A percentile compares a stretch with the other conserved stretches of the same genome.
Evolutionary conservation across 352 stramenopile species (phyloP).

Genomic region (Phytopythium montanum): DNA sequence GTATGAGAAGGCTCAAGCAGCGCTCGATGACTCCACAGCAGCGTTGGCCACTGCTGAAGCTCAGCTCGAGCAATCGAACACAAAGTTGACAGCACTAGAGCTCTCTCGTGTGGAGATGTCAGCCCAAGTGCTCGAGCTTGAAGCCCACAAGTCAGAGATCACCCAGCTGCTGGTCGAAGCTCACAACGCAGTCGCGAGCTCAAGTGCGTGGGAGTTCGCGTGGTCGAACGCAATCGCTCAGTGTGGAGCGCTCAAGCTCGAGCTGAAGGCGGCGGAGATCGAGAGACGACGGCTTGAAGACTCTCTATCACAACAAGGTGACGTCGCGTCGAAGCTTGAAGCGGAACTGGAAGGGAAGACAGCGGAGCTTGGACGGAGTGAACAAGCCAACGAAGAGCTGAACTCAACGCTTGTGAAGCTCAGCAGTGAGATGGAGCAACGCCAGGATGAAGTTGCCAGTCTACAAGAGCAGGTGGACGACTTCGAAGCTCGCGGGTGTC

Average conservation of each 20-base stretch:
- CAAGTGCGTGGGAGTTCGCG: background rate
- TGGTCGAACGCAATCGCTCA: background rate
- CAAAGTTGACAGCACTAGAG: background rate
- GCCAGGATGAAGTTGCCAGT: background rate
- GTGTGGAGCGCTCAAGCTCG: background rate
- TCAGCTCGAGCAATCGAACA: background rate
- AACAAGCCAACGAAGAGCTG: background rate
- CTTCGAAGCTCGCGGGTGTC: background rate
- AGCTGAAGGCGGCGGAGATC: background rate
- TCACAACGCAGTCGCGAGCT: background rate
- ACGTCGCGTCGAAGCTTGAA: background rate
- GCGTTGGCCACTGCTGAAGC: background rate
- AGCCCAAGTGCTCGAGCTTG: background rate
- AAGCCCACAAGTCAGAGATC: background rate
- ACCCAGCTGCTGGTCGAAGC: background rate
- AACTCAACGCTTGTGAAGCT: background rate
- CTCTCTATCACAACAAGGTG: background rate
- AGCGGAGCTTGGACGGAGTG: background rate
- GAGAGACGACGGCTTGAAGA: background rate
- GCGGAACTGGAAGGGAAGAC: background rate
- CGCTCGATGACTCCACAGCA: background rate
- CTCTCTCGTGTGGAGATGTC: background rate
- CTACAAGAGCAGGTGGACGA: background rate
- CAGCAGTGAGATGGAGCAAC: background rate
- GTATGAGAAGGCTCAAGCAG: background rate